A percentile compares a stretch with the other conserved stretches of the same genome.
Evolutionary conservation across 495 filamentous ascomycete species (phyloP).

Genomic region (Lentithecium fluviatile): DNA sequence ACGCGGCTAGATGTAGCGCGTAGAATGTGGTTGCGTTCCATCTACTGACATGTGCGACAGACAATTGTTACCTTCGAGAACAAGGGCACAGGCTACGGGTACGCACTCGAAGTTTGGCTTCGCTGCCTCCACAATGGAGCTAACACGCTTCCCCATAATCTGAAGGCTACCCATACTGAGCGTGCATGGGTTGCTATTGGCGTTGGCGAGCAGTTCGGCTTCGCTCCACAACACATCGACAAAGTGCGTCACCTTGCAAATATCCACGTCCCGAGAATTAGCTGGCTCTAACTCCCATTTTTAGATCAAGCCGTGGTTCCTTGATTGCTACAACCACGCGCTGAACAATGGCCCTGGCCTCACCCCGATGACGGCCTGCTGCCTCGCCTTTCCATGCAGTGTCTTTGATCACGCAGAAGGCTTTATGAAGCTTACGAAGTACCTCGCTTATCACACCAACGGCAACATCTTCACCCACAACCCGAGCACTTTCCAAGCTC

Average conservation of each 20-base stretch:
- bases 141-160: background rate
- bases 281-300: too few relatives aligned
- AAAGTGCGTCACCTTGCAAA: too few relatives aligned
- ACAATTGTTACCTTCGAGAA: constrained; percentile 3
- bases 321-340: constrained; percentile 1
- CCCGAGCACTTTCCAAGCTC: background rate
- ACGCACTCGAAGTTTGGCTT: constrained; percentile 8
- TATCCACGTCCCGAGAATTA: too few relatives aligned
- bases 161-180: background rate
- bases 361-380: constrained; percentile 1
- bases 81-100: background rate
- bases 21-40: too few relatives aligned
- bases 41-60: background rate
- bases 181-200: constrained; percentile 2
- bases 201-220: constrained; percentile 9
- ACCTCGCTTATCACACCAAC: constrained; percentile 10
- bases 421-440: constrained; percentile 16
- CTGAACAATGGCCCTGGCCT: background rate
- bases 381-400: constrained; percentile 3
- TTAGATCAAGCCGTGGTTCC: constrained; percentile 11
- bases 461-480: constrained; percentile 2
- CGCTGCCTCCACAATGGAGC: constrained; percentile 8
- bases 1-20: too few relatives aligned
- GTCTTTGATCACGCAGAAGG: constrained; percentile 16
- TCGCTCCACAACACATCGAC: background rate